phyloP scores from a whole-genome alignment of 1,284 basidiomycete species.

The Chalciporus sp. region DNA sequence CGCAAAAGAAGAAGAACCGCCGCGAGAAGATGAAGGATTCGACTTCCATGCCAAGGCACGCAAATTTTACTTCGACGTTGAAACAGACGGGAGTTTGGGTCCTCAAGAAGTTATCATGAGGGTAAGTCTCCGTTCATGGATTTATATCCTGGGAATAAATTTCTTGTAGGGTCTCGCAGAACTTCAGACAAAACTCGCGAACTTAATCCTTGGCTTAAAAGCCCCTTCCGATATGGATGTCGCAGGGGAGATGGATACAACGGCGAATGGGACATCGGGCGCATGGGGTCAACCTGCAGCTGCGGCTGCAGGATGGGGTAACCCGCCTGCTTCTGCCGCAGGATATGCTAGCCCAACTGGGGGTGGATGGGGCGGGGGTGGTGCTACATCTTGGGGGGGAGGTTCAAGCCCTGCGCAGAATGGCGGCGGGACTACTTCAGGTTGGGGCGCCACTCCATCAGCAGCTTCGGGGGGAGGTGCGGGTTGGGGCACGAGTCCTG shows the following conservation, averaged over 20 bases:
- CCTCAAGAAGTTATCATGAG: conserved; percentile 89
- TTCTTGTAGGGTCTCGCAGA: conserved; percentile 70
- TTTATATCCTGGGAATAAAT: background rate
- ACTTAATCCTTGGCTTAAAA: conserved; percentile 75
- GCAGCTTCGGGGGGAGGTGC: conserved; percentile 28
- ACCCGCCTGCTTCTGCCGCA: conserved; percentile 30
- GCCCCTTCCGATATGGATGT: conserved; percentile 60
- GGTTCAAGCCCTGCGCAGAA: conserved; percentile 35
- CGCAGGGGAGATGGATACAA: conserved; percentile 35
- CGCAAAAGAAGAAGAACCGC: conserved; percentile 79
- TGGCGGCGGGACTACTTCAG: conserved; percentile 19
- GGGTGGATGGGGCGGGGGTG: conserved; percentile 44
- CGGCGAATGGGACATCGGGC: conserved; percentile 36
- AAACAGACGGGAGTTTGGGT: conserved; percentile 86
- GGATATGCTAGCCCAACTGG: conserved; percentile 37
- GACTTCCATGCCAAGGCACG: conserved; percentile 86
- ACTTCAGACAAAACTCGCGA: conserved; percentile 81
- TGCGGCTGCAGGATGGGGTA: conserved; percentile 11
- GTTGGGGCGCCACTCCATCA: conserved; percentile 31
- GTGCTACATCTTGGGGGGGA: conserved; percentile 28
- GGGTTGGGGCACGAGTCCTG: conserved; percentile 42
- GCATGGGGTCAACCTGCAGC: conserved; percentile 25
- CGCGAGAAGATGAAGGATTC: conserved; percentile 79
- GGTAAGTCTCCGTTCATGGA: conserved; percentile 39
- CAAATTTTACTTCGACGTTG: conserved; percentile 91